Evolutionary conservation across 768 basidiomycete genomes (phyloP).

Genomic region (Pleurotus djamor): DNA sequence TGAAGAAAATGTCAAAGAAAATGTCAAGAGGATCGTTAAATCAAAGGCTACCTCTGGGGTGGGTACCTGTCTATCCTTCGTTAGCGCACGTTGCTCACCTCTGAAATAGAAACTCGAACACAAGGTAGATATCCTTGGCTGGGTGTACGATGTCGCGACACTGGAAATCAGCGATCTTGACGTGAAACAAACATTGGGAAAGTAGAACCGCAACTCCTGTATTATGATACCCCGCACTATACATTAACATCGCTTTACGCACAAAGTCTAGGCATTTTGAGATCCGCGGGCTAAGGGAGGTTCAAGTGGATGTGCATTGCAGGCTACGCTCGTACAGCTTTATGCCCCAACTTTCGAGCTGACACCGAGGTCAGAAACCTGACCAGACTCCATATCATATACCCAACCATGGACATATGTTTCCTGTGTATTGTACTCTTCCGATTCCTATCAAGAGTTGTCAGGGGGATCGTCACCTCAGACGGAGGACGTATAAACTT

Average conservation of each 20-base stretch:
- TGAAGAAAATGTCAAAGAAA: conserved; percentile 7
- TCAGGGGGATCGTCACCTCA: no score
- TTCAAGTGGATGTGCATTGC: no score
- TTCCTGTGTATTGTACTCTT: not conserved
- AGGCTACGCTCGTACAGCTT: no score
- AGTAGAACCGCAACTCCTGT: not conserved
- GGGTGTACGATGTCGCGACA: conserved; percentile 56
- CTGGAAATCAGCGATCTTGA: conserved; percentile 48
- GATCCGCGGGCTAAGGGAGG: no score
- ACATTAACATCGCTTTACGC: no score
- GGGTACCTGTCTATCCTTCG: not conserved
- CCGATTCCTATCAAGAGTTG: no score
- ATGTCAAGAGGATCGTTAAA: conserved; percentile 1
- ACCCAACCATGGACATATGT: not conserved
- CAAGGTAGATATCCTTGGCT: conserved; percentile 48
- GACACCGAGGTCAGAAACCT: not conserved
- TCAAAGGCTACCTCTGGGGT: not conserved
- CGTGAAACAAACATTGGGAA: conserved; percentile 14
- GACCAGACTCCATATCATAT: conserved; percentile 1
- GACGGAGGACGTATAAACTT: not conserved
- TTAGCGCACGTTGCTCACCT: not conserved
- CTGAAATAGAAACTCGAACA: not conserved
- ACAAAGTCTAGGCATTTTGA: no score
- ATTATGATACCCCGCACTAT: no score
- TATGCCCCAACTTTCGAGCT: not conserved